A percentile compares a stretch with the other conserved stretches of the same genome.
Evolutionary conservation across 768 basidiomycete species (phyloP).

Genomic region (Boletellus ananiceps): DNA sequence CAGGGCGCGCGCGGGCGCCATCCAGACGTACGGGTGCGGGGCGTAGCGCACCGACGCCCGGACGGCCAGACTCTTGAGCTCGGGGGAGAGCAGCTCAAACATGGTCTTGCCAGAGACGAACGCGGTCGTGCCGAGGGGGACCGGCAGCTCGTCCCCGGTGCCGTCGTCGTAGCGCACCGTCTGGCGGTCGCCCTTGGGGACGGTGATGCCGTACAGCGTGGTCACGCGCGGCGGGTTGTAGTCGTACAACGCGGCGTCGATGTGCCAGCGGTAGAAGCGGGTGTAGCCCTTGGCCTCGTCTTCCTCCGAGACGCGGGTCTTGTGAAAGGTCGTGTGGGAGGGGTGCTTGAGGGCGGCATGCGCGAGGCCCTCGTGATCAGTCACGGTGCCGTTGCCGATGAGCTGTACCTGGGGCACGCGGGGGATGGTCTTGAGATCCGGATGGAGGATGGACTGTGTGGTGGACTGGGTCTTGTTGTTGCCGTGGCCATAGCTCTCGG

Average conservation of each 20-base stretch:
- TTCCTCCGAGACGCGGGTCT: constrained; percentile 64
- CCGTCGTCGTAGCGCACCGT: constrained; percentile 78
- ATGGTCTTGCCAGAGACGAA: constrained; percentile 79
- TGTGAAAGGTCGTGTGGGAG: constrained; percentile 83
- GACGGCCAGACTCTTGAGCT: constrained; percentile 77
- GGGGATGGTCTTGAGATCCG: constrained; percentile 88
- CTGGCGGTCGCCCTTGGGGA: constrained; percentile 65
- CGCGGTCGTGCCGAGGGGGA: constrained; percentile 84
- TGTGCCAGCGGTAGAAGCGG: constrained; percentile 92
- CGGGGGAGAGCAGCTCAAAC: constrained; percentile 71
- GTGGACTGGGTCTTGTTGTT: constrained; percentile 79
- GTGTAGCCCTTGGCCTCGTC: constrained; percentile 76
- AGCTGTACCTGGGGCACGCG: constrained; percentile 86
- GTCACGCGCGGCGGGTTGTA: constrained; percentile 79
- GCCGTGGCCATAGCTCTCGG: constrained; percentile 74
- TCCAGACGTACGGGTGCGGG: constrained; percentile 90
- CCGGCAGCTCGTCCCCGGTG: constrained; percentile 74
- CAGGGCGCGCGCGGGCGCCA: constrained; percentile 69
- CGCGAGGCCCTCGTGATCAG: constrained; percentile 75
- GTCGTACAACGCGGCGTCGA: constrained; percentile 82
- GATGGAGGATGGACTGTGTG: constrained; percentile 78
- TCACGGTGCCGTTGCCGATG: constrained; percentile 82
- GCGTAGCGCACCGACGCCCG: constrained; percentile 71
- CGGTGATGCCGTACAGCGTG: constrained; percentile 72
- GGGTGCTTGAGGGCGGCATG: constrained; percentile 82